phyloP scores from a whole-genome alignment of 2,329 filamentous ascomycete species.

The Aspergillus niger region DNA sequence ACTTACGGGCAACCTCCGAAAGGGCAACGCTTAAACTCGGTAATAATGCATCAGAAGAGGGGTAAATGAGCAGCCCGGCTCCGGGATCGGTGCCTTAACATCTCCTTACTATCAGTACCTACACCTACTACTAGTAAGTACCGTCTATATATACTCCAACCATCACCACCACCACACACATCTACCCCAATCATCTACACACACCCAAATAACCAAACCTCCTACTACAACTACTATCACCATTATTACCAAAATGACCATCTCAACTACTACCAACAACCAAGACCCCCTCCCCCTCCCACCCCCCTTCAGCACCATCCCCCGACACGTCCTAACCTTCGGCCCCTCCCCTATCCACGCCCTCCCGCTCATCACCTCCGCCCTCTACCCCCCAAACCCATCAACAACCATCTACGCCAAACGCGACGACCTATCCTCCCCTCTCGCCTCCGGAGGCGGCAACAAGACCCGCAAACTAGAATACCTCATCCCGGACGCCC shows the following conservation, averaged over 20 bases:
- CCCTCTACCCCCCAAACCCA: conserved; percentile 50
- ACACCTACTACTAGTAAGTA: background rate
- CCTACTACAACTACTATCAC: background rate
- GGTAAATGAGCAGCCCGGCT: background rate
- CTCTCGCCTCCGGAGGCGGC: conserved; percentile 66
- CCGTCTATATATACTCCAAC: background rate
- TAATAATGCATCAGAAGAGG: background rate
- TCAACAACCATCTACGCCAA: conserved; percentile 66
- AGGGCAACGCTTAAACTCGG: background rate
- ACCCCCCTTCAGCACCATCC: conserved; percentile 64
- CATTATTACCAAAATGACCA: background rate
- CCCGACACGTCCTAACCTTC: conserved; percentile 63
- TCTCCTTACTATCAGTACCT: background rate
- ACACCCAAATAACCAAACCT: background rate
- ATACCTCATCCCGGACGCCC: conserved; percentile 67
- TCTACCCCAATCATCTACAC: too few species aligned
- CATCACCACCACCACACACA: too few species aligned
- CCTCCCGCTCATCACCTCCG: conserved; percentile 65
- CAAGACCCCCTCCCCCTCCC: conserved; percentile 47
- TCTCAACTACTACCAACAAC: background rate
- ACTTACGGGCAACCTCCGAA: background rate
- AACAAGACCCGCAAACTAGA: conserved; percentile 73
- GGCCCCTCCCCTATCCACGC: conserved; percentile 69
- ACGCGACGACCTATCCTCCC: conserved; percentile 70
- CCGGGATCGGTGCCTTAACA: background rate